Conservation (phyloP, 1,139 yeast genomes). For the Debaryomyces udenii region DNA sequence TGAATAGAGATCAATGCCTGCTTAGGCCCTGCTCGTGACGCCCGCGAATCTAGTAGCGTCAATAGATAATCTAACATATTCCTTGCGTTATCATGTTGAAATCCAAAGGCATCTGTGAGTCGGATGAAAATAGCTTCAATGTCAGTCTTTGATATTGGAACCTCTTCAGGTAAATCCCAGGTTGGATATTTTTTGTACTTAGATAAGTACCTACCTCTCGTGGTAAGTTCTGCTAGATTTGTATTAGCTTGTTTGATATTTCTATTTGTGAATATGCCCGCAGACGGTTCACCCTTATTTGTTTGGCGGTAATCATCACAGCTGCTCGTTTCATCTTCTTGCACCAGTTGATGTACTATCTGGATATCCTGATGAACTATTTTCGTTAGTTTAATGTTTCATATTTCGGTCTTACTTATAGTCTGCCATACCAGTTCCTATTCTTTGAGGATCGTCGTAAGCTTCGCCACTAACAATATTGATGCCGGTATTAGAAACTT, state of each 20-base stretch:
- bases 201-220: no score
- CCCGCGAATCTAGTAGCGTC: slow-evolving; percentile 66
- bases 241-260: slow-evolving; percentile 43
- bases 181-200: slow-evolving; percentile 58
- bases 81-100: slow-evolving; percentile 61
- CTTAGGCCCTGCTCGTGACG: slow-evolving; percentile 60
- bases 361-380: no score
- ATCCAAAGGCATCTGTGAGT: slow-evolving; percentile 62
- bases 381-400: no score
- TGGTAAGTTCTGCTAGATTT: slow-evolving; percentile 18
- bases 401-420: no score
- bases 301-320: slow-evolving; percentile 16
- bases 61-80: slow-evolving; percentile 69
- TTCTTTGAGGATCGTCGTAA: no score
- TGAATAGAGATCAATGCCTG: slow-evolving; percentile 63
- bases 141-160: slow-evolving; percentile 63
- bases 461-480: no score
- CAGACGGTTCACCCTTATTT: slow-evolving; percentile 23
- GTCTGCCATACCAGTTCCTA: no score
- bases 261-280: slow-evolving; percentile 42
- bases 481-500: no score
- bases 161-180: slow-evolving; percentile 46
- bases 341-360: no score
- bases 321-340: no score
- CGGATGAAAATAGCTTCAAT: slow-evolving; percentile 60